Percentiles rank a stretch among this genome's conserved stretches.
phyloP scores from a whole-genome alignment of 176 grass and related monocot genomes.

The Carex cristatella region DNA sequence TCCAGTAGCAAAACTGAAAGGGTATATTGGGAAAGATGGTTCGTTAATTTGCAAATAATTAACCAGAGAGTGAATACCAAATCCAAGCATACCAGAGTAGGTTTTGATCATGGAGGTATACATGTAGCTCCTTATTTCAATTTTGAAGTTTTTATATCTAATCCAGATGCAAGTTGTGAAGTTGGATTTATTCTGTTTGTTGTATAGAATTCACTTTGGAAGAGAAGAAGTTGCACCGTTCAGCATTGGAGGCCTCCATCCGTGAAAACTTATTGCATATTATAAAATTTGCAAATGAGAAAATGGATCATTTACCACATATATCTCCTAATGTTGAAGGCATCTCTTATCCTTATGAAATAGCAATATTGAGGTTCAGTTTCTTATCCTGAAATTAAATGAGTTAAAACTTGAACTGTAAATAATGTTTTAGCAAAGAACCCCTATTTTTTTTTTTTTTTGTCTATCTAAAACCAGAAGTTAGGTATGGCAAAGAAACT shows the following conservation, averaged over 20 bases:
- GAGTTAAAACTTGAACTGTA: neutral
- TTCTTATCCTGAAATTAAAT: conserved; percentile 8
- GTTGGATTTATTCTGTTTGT: conserved; percentile 5
- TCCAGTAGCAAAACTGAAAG: conserved; percentile 34
- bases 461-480: neutral
- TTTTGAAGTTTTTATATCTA: neutral
- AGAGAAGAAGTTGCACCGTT: conserved; percentile 12
- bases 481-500: neutral
- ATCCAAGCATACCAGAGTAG: conserved; percentile 30
- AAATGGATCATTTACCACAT: conserved; percentile 36
- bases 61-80: conserved; percentile 27
- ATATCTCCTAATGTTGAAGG: conserved; percentile 34
- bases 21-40: conserved; percentile 37
- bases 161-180: neutral
- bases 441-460: neutral
- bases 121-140: neutral
- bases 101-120: conserved; percentile 29
- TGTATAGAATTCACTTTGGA: conserved; percentile 11
- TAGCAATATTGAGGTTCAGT: conserved; percentile 31
- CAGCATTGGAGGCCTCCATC: conserved; percentile 26
- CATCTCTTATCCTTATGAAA: conserved; percentile 35
- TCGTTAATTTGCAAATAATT: conserved; percentile 35
- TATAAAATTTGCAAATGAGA: conserved; percentile 40
- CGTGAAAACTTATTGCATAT: conserved; percentile 33
- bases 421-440: neutral